Evolutionary conservation across 352 stramenopile genomes (phyloP).

Genomic region (Phytophthora rubi): DNA sequence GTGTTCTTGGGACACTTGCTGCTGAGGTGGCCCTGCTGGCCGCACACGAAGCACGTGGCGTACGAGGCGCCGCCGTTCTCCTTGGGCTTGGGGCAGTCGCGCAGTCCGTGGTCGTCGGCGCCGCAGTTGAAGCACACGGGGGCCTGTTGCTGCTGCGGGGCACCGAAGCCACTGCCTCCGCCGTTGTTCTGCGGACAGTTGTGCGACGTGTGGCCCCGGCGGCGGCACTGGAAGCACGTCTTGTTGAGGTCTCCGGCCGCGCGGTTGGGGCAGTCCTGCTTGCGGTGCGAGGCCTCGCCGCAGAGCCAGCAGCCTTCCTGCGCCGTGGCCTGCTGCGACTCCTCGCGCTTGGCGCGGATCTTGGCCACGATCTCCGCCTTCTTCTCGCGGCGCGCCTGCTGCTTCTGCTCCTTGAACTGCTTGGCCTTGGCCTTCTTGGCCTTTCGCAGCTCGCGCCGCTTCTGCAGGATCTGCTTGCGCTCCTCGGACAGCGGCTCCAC

Average conservation of each 20-base stretch:
- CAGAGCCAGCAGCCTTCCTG: conserved; percentile 77
- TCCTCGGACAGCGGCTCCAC: conserved; percentile 32
- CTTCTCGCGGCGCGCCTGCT: conserved; percentile 68
- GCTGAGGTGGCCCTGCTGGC: conserved; percentile 87
- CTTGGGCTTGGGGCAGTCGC: conserved; percentile 71
- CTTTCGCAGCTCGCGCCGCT: conserved; percentile 77
- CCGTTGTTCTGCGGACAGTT: conserved; percentile 64
- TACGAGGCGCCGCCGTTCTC: conserved; percentile 71
- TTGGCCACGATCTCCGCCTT: conserved; percentile 81
- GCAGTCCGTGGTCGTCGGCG: conserved; percentile 65
- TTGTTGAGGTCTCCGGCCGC: conserved; percentile 74
- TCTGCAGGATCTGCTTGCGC: conserved; percentile 49
- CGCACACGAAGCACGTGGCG: conserved; percentile 90
- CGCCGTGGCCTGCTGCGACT: conserved; percentile 37
- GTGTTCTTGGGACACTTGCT: conserved; percentile 86
- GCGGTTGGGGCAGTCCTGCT: conserved; percentile 80
- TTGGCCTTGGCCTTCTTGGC: conserved; percentile 82
- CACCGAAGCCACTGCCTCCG: conserved; percentile 15
- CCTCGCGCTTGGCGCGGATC: conserved; percentile 79
- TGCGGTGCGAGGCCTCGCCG: conserved; percentile 70
- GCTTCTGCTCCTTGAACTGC: conserved; percentile 70
- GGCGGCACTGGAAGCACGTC: conserved; percentile 86
- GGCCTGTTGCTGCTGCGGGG: conserved; percentile 32
- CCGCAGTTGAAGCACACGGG: conserved; percentile 91
- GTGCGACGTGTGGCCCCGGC: conserved; percentile 81